Conservation (phyloP, 2,329 filamentous ascomycete genomes). For the Escovopsis sp. region DNA sequence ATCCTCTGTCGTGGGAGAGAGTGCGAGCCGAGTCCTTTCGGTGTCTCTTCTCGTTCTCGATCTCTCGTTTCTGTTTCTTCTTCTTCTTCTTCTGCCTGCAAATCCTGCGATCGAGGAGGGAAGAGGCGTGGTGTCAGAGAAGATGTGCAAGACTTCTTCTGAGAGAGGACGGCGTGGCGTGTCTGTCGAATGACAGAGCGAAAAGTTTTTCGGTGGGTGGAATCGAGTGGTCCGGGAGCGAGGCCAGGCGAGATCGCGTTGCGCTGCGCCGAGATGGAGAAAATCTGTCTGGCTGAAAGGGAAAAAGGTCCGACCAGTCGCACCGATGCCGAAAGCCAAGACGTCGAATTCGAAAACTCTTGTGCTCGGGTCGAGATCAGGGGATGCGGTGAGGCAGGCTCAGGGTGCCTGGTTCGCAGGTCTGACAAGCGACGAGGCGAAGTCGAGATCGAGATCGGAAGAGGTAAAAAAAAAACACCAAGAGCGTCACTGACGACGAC, state of each 20-base stretch:
- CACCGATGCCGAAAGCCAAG: constrained; percentile 2
- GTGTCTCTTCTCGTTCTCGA: no score
- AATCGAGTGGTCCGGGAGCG: no score
- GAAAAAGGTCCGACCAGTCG: constrained; percentile 5
- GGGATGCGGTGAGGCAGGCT: no score
- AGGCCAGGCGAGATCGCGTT: neutral
- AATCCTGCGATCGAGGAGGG: neutral
- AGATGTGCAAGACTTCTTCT: no score
- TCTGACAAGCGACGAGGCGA: constrained; percentile 3
- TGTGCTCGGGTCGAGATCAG: no score
- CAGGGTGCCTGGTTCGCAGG: neutral
- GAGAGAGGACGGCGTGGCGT: no score
- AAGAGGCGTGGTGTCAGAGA: neutral
- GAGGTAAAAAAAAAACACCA: no score
- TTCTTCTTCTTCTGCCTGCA: neutral
- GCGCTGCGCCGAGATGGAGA: neutral
- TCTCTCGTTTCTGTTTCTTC: no score
- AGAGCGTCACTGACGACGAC: no score
- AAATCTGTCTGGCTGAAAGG: neutral
- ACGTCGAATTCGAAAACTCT: constrained; percentile 1
- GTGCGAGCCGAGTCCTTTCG: neutral
- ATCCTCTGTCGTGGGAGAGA: neutral
- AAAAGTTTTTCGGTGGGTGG: no score
- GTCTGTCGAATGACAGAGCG: no score
- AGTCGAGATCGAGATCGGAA: neutral